A percentile compares a stretch with the other conserved stretches of the same genome.
Evolutionary conservation across 228 moss, liverwort and hornwort genomes (phyloP).

Genomic region (Sphagnum magellanicum): DNA sequence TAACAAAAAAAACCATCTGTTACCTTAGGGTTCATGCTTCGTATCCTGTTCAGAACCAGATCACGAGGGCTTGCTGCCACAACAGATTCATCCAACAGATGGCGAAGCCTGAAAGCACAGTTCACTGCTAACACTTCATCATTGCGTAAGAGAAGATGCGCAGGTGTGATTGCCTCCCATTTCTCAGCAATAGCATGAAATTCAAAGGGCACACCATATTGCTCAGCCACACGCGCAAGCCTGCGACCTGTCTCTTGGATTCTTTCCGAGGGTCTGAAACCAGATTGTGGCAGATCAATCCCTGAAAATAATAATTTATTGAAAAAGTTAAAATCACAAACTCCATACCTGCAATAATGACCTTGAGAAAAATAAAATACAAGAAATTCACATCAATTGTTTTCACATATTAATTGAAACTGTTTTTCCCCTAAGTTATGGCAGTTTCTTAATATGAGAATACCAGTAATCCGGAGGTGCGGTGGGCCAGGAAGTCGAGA

Average conservation of each 20-base stretch:
- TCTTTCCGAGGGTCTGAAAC: conserved; percentile 59
- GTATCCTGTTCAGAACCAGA: conserved; percentile 56
- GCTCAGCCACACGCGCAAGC: conserved; percentile 45
- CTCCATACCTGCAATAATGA: too few species aligned
- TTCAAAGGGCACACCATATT: conserved; percentile 56
- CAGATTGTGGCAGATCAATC: conserved; percentile 71
- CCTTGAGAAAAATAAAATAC: too few species aligned
- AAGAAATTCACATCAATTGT: too few species aligned
- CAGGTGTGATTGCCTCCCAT: conserved; percentile 72
- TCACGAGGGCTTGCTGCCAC: conserved; percentile 80
- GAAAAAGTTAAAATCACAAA: neutral
- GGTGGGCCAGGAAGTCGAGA: conserved; percentile 54
- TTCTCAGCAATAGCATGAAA: conserved; percentile 76
- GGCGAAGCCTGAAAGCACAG: conserved; percentile 57
- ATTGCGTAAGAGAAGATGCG: conserved; percentile 54
- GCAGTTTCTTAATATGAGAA: neutral
- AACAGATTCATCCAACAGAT: conserved; percentile 77
- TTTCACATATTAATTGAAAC: neutral
- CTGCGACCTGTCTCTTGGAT: conserved; percentile 72
- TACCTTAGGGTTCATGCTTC: conserved; percentile 71
- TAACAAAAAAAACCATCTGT: neutral
- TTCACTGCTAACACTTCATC: conserved; percentile 78
- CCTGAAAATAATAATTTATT: conserved; percentile 15
- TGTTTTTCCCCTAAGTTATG: neutral
- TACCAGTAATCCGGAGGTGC: conserved; percentile 63